Evolutionary conservation across 2,329 filamentous ascomycete genomes (phyloP), one percentile per base, ranked within the genome.

Genomic region (Tolypocladium paradoxum): DNA sequence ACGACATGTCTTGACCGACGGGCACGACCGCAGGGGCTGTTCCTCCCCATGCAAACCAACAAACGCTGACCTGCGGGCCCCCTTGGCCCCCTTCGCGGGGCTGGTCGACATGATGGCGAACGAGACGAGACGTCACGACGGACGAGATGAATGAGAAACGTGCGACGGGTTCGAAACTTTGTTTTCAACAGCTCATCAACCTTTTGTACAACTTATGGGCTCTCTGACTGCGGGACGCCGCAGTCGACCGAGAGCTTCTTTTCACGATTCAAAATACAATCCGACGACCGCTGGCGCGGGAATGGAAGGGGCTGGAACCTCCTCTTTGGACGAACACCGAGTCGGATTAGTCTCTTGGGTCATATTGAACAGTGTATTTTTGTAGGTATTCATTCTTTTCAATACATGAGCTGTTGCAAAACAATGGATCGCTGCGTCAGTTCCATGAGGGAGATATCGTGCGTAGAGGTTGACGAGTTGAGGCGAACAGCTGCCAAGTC

Each of bases 241-340:
- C 48, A 29, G 48, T 49, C 22, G 48, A 22, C 16, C 22, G 35
- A 49, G 48, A 49, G 48, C 48, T 49, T 29, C 24, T 55, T 49
- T 43, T 54, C 27, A 20, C 43, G 43, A 46, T 27, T 46, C 43
- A 46, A 31, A 31, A 8, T 9, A 33, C 43, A 12, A n/a, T 33
- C n/a, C 43, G 43, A 46, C 27, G 27, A 46, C 27, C 18, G 20
- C 27, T 46, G 43, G 43, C 27, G 27, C 43, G 11, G 24, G 43
- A 20, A 27, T 31, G 7, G 18, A 31, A 46, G 43, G 27, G 43
- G 43, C 43, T 46, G 43, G 43, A n/a, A n/a, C 43, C 18, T 46
- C 43, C 43, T 45, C 40, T n/a, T 46, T 46, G 43, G 27, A 31
- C 27, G 5, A 46, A 18, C 9, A 46, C 43, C 27, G 18, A 14